Evolutionary conservation across 305 asterid species (phyloP), one percentile per base, ranked within the genome.

Genomic region (Rubia balearica): DNA sequence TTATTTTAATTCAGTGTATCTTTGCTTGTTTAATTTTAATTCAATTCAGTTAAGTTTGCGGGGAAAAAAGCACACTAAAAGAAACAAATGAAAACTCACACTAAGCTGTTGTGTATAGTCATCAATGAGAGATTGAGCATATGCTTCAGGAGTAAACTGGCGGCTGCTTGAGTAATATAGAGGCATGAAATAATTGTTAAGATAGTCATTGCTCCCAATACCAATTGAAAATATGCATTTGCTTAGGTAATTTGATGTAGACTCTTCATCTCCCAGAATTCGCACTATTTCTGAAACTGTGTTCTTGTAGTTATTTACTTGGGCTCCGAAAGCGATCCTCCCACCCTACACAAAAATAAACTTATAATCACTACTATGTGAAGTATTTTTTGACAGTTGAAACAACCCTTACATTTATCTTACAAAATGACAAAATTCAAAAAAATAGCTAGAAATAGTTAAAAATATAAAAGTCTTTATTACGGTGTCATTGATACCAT

Each of bases 111-210:
- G 56, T 9, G 86, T 46, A 62, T 88, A 92, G 36, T 88, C 86
- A 66, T 85, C 87, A 75, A 90, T 82, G 49, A 92, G 85, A 61
- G 71, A 65, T 27, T 76, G 77, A 65, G 96, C 92, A 67, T 78
- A 92, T 62, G 88, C 88, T 3, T 88, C 80, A 16, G 96, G 90
- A 0, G 87, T 22, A 63, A 79, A 87, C 5, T 36, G 82, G 1
- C 88, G 79, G 55, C 95, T 75, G 0, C 84, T 80, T 0, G 90
- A 68, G 81, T 88, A 90, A 17, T 38, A 65, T 0, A 46, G 65
- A 5, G 98, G 98, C 89, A 85, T 81, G 84, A 88, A 88, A 62
- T 92, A 92, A 77, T 92, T 90, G 86, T 90, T 88, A 7, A 92
- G 91, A 69, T 92, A 92, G 71, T 92, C 98, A 21, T 90, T 92